Evolutionary conservation across 331 rosid species (phyloP), one percentile per base, ranked within the genome.

Genomic region (Arachis monticola): DNA sequence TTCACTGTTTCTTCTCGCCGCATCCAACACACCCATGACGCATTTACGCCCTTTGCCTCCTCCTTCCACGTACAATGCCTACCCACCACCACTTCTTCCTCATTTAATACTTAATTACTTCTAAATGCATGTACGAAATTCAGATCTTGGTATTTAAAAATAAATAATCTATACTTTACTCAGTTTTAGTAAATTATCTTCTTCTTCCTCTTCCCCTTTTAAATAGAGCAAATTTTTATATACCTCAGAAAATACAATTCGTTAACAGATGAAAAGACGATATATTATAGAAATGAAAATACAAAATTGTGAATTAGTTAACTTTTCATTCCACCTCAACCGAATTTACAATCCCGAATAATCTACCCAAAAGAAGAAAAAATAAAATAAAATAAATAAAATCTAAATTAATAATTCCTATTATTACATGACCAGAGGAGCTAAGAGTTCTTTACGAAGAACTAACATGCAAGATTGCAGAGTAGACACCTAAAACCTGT

Each of bases 281-380:
- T 1, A 17, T 17, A 17, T 17, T 17, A 17, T 17, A 17, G 22
- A 53, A 6, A 13, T n/a, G 12, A 8, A 38, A 31, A 60, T 7
- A 8, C 6, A 73, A 64, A 53, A 57, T 45, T 73, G 78, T 57
- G 73, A 67, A 35, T 35, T 35, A 46, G 67, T 66, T 48, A 67
- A 70, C 14, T 78, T 77, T 84, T 78, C 62, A 79, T 82, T 87
- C 67, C 86, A 80, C 66, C 95, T 89, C 92, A 83, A 78, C 40
- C 69, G 40, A 83, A 87, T 91, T 85, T 84, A 91, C 95, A 85
- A 77, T 85, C 86, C 83, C 95, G 90, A 81, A 62, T 56, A 62
- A 75, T 77, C 42, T 72, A 81, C 77, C 78, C 53, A 5, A 63
- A 64, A 30, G 53, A 58, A 62, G 56, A 8, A 12, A 2, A 17